phyloP scores from a whole-genome alignment of 2,329 filamentous ascomycete genomes.

The Hyphodiscus sp. region DNA sequence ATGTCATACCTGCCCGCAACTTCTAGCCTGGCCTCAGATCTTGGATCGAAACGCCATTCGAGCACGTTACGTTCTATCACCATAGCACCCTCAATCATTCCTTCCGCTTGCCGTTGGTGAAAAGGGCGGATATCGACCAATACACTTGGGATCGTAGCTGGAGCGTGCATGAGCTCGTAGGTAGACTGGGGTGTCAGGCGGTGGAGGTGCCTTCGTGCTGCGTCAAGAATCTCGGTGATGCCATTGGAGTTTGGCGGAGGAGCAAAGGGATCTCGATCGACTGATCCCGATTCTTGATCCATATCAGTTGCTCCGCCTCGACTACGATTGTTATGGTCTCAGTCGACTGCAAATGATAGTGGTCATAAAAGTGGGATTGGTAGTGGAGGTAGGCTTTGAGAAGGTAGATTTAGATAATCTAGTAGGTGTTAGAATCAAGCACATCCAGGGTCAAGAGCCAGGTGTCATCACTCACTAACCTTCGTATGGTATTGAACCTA shows the following conservation, averaged over 20 bases:
- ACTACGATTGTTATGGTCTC: too few species aligned
- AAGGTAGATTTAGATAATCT: too few species aligned
- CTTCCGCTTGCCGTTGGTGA: slow-evolving; percentile 1
- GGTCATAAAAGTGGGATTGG: too few species aligned
- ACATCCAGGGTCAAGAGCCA: too few species aligned
- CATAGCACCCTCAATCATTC: slow-evolving; percentile 2
- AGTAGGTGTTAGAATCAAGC: too few species aligned
- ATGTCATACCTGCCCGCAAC: slow-evolving; percentile 3
- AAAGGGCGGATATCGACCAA: not conserved
- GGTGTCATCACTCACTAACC: too few species aligned
- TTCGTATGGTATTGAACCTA: too few species aligned
- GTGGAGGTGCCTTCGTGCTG: not conserved
- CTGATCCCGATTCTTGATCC: too few species aligned
- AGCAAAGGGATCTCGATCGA: not conserved
- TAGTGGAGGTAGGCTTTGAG: too few species aligned
- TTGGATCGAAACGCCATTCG: slow-evolving; percentile 6
- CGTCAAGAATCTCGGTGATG: not conserved
- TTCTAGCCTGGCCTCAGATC: not conserved
- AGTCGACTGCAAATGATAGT: too few species aligned
- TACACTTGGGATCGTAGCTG: not conserved
- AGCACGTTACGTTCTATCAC: slow-evolving; percentile 8
- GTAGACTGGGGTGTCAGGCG: not conserved
- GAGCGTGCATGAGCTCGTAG: not conserved
- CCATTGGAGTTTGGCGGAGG: not conserved
- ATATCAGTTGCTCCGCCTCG: too few species aligned